Conservation (phyloP, 192 early-diverging fungal genomes). For the Phycomyces blakesleeanus region DNA sequence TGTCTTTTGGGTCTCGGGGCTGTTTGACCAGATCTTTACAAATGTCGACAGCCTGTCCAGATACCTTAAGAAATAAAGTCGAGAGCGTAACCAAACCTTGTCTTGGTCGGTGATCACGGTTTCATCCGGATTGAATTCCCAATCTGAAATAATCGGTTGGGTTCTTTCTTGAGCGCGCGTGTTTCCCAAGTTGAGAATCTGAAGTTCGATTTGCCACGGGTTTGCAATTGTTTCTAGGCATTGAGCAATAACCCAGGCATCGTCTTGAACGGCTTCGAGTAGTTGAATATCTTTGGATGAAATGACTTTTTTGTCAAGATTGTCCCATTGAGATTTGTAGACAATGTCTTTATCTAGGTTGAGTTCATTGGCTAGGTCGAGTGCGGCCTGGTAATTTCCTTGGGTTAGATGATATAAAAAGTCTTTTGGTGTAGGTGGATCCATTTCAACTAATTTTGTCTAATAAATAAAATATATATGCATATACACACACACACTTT, state of each 20-base stretch:
- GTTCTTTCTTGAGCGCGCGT: constrained; percentile 21
- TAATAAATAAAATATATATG: background rate
- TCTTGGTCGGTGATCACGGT: constrained; percentile 30
- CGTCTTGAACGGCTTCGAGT: constrained; percentile 50
- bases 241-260: constrained; percentile 54
- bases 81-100: constrained; percentile 42
- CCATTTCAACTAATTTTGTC: constrained; percentile 17
- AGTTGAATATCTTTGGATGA: constrained; percentile 32
- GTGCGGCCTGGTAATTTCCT: constrained; percentile 53
- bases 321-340: constrained; percentile 59
- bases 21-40: constrained; percentile 44
- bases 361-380: constrained; percentile 49
- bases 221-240: constrained; percentile 44
- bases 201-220: constrained; percentile 26
- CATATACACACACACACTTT: no score
- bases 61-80: constrained; percentile 56
- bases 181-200: constrained; percentile 52
- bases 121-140: constrained; percentile 8
- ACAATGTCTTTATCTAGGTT: constrained; percentile 55
- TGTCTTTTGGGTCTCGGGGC: background rate
- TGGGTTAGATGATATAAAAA: constrained; percentile 47
- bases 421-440: constrained; percentile 44
- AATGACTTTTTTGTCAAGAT: constrained; percentile 16
- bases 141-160: constrained; percentile 23
- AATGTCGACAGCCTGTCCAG: constrained; percentile 61